Base-by-base conservation (phyloP, 768 basidiomycete genomes). In the Thelephora ganbajun region DNA sequence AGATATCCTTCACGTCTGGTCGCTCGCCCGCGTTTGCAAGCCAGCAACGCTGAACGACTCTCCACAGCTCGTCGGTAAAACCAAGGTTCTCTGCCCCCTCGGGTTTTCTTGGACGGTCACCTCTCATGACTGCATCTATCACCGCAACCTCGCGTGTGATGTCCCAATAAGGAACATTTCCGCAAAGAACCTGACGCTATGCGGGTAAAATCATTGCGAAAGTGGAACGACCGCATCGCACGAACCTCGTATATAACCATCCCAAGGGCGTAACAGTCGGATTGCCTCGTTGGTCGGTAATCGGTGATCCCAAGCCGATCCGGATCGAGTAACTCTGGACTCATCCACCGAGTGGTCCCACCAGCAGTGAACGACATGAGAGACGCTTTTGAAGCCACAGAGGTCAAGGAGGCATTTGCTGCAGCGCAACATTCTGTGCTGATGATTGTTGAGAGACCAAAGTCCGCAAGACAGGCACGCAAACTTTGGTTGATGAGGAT, bases 301-400 rank as follows among this genome's bases (percentile, higher is more conserved):
- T n/a, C 36, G 14, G 2, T 13, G 14, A 3, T 3, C 19, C 36
- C 14, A 37, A 14, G 1, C 14, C 5, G 14, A 19, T 13, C 36
- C 3, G 19, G 19, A 2, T 13, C 36, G 18, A 58, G 51, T 1
- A 55, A 23, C 34, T 58, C 57, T 3, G 57, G 55, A 14, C 51
- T 49, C 54, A 54, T 55, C 35, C 50, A 58, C 1, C 54, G n/a
- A n/a, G n/a, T n/a, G n/a, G n/a, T n/a, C n/a, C n/a, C n/a, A n/a
- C n/a, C n/a, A n/a, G n/a, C n/a, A n/a, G n/a, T n/a, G n/a, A n/a
- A n/a, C n/a, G n/a, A n/a, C n/a, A n/a, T n/a, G n/a, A n/a, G n/a
- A n/a, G n/a, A n/a, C n/a, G n/a, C n/a, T n/a, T n/a, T n/a, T n/a
- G n/a, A n/a, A n/a, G n/a, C n/a, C n/a, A n/a, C n/a, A n/a, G n/a